Evolutionary conservation across 345 rosid species (phyloP).

Genomic region (Bruguiera gymnorhiza): DNA sequence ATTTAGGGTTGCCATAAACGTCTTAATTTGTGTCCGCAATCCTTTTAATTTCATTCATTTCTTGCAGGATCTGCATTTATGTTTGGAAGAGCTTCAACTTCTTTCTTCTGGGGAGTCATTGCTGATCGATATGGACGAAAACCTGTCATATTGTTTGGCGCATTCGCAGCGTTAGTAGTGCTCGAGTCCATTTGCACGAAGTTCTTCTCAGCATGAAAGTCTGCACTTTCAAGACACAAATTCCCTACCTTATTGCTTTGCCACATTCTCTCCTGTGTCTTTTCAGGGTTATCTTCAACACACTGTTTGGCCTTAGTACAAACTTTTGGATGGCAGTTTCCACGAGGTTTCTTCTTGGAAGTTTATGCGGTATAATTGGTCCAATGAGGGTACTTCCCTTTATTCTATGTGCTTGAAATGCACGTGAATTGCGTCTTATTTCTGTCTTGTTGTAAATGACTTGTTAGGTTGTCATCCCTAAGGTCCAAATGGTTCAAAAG

Average conservation of each 20-base stretch:
- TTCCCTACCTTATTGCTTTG: background rate
- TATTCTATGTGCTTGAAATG: background rate
- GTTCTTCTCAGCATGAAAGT: conserved; percentile 3
- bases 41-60: background rate
- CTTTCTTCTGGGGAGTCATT: conserved; percentile 63
- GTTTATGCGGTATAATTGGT: conserved; percentile 59
- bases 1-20: background rate
- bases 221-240: background rate
- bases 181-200: background rate
- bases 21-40: background rate
- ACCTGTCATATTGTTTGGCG: conserved; percentile 58
- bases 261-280: background rate
- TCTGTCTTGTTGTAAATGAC: background rate
- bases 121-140: conserved; percentile 84
- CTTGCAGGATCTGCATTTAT: conserved; percentile 69
- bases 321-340: conserved; percentile 68
- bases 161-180: conserved; percentile 50
- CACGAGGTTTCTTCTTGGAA: conserved; percentile 58
- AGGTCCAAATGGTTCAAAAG: background rate
- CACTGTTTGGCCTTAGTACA: conserved; percentile 62
- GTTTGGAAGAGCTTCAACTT: conserved; percentile 85
- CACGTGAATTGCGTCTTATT: background rate
- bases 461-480: background rate
- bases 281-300: conserved; percentile 57
- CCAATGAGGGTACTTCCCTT: conserved; percentile 48